Evolutionary conservation across 2,329 filamentous ascomycete species (phyloP).

Genomic region (Colletotrichum sp.): DNA sequence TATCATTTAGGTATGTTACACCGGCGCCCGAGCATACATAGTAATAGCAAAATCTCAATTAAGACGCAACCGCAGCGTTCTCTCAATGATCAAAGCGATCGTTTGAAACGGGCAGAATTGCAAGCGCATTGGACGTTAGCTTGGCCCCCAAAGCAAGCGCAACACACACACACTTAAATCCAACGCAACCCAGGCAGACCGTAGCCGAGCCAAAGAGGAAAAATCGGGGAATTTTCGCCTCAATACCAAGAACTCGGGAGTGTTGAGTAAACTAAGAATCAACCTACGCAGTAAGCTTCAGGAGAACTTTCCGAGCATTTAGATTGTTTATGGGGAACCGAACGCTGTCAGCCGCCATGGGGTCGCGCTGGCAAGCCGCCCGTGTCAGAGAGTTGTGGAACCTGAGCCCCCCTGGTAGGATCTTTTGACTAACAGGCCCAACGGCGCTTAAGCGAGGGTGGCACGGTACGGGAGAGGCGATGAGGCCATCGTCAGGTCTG

Average conservation of each 20-base stretch:
- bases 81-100: neutral
- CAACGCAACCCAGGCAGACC: neutral
- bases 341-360: neutral
- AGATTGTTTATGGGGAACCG: neutral
- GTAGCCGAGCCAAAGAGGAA: neutral
- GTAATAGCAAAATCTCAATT: neutral
- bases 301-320: neutral
- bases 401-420: neutral
- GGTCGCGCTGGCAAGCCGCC: neutral
- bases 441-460: slow-evolving; percentile 3
- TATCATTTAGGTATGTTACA: neutral
- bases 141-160: neutral
- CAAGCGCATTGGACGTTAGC: neutral
- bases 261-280: neutral
- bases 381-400: neutral
- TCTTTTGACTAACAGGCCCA: neutral
- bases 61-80: neutral
- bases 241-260: neutral
- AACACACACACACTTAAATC: neutral
- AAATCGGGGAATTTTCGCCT: neutral
- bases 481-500: neutral
- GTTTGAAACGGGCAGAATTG: neutral
- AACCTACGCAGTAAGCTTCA: neutral
- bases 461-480: neutral
- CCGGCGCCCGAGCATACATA: neutral